Percentiles rank a stretch among this genome's conserved stretches.
Evolutionary conservation across 2,329 filamentous ascomycete genomes (phyloP).

Genomic region (Fusarium decemcellulare): DNA sequence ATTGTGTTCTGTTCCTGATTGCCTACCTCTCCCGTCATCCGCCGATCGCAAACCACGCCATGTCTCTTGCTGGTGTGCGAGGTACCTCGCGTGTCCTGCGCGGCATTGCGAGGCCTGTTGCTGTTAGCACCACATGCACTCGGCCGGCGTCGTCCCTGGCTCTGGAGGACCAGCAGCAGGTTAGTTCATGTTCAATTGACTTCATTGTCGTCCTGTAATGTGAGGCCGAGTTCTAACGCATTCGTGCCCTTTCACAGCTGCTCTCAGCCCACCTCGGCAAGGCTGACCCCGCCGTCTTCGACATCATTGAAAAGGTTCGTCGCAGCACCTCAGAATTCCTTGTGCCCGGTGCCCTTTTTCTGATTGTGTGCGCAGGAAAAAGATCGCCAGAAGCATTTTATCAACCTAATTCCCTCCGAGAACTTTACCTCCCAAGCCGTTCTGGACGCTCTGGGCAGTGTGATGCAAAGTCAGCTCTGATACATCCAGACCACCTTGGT

Average conservation of each 20-base stretch:
- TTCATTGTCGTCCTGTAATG: background rate
- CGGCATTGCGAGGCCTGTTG: slow-evolving; percentile 53
- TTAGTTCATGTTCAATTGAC: slow-evolving; percentile 51
- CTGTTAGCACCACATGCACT: slow-evolving; percentile 42
- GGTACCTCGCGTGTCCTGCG: slow-evolving; percentile 64
- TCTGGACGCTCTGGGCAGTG: slow-evolving; percentile 90
- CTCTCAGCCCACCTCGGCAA: slow-evolving; percentile 84
- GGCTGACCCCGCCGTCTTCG: slow-evolving; percentile 88
- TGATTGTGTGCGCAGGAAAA: slow-evolving; percentile 78
- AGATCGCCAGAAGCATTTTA: slow-evolving; percentile 95
- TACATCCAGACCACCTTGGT: slow-evolving; percentile 7
- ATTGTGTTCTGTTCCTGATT: slow-evolving; percentile 7
- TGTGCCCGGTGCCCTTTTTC: background rate
- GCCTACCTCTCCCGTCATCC: slow-evolving; percentile 8
- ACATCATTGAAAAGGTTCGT: slow-evolving; percentile 89
- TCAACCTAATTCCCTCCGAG: slow-evolving; percentile 96
- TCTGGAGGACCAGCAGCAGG: slow-evolving; percentile 72
- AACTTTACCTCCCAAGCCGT: slow-evolving; percentile 97
- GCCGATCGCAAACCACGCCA: slow-evolving; percentile 47
- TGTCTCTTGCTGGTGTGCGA: slow-evolving; percentile 65
- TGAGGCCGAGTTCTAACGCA: slow-evolving; percentile 30
- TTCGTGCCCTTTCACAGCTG: slow-evolving; percentile 69
- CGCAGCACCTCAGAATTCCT: background rate
- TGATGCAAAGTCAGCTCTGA: slow-evolving; percentile 85
- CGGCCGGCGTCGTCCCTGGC: slow-evolving; percentile 61